Evolutionary conservation across 2,329 filamentous ascomycete species (phyloP), one percentile per base, ranked within the genome.

Genomic region (Erysiphe pulchra): DNA sequence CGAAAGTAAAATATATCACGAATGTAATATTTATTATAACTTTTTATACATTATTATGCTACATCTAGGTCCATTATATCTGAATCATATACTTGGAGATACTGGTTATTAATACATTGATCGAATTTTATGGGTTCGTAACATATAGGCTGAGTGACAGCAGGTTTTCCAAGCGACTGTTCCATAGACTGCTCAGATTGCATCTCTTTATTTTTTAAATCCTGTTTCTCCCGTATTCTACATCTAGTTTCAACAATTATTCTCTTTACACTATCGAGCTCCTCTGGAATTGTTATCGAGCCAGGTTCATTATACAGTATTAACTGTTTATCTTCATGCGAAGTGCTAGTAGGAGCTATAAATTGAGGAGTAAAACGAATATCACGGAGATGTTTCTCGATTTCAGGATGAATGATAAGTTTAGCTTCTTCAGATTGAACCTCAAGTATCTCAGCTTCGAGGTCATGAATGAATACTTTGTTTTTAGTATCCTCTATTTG

Each of bases 391-490:
- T 82, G 79, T 61, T 80, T 83, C 58, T 87, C 79, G 46, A 95
- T 80, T 57, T 92, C 82, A 0, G 84, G 77, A 0, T 92, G 69
- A 64, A 94, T 85, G 56, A 86, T 68, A 42, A 92, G 70, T 52
- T 66, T 70, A 18, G 71, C 66, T 44, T 65, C 62, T 47, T 75
- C 68, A 38, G 72, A 64, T 49, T 80, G 73, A 28, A 69, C 65
- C 51, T 78, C 75, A 13, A 78, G 77, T 42, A 95, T 71, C 62
- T 95, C 87, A 54, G 80, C 80, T 57, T 92, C 85, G 10, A 98
- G 68, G 61, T 92, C 77, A 65, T 86, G 78, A 54, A 98, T 85
- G 67, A 90, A 94, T 49, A 94, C 75, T 57, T 80, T 82, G 63
- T 92, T 70, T 55, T 81, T 80, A 31, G 81, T 54, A 61, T 93